Evolutionary conservation across 2,329 filamentous ascomycete species (phyloP), one percentile per base, ranked within the genome.

Genomic region (Chaetomium globosum): DNA sequence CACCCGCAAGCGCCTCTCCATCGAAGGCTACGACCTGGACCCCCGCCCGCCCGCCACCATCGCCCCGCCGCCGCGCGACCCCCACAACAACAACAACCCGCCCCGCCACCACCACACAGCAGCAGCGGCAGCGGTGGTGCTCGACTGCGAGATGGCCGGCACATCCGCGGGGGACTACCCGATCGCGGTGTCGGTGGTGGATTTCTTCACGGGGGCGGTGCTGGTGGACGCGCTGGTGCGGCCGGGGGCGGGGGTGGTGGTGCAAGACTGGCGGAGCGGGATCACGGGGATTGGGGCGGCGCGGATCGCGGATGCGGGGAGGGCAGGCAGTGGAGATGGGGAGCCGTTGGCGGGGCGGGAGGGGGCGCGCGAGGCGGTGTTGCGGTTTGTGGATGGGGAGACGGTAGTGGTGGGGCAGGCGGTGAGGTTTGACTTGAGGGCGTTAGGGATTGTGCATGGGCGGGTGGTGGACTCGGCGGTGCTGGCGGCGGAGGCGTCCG

Each of bases 81-180:
- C 46, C 1, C 12, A 13, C n/a, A 10, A 23, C 13, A 46, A 28
- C 3, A 36, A 36, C 5, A 36, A 3, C 8, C 33, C 33, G 33
- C 33, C 12, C 33, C 39, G 16, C 39, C n/a, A 4, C 46, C 26
- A 26, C 26, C 26, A 26, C 26, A 26, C 26, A 26, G 26, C 26
- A 4, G 26, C 26, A 4, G 26, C 26, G 26, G 2, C 2, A 3
- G 57, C 57, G 10, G 30, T 59, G 4, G 57, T 59, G 5, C 57
- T 59, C 46, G 57, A 59, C 46, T 59, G 57, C 57, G 57, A 59
- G 13, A 59, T 59, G 57, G 48, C 21, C 2, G 57, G 57, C 30
- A 31, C 16, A 30, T 19, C 39, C 8, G 4, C 12, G 4, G 23
- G 16, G 12, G 57, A 52, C 5, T 28, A 59, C 9, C 46, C 36